Percentiles rank a stretch among this genome's conserved stretches.
Evolutionary conservation across 108 stramenopile species (phyloP).

Genomic region (Cyclotella kingstonii): DNA sequence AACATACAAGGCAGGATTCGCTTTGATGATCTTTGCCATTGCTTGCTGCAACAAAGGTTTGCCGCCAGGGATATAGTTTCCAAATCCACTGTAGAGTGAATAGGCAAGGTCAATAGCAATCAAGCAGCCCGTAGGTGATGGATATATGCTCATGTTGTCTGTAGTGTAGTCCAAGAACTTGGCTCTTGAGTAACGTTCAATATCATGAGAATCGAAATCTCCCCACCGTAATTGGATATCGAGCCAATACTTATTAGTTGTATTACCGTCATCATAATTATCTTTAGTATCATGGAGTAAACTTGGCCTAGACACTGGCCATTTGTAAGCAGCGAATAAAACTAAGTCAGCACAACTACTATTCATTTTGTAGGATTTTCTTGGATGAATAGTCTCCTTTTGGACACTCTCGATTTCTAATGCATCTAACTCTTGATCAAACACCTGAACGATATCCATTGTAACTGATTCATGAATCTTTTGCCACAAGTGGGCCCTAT

Average conservation of each 20-base stretch:
- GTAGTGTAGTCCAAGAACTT: constrained; percentile 99
- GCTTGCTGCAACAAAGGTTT: constrained; percentile 98
- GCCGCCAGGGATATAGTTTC: constrained; percentile 97
- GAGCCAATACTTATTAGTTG: constrained; percentile 98
- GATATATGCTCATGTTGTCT: constrained; percentile 99
- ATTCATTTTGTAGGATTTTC: constrained; percentile 99
- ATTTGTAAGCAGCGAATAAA: constrained; percentile 98
- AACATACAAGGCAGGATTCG: constrained; percentile 99
- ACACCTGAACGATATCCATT: constrained; percentile 98
- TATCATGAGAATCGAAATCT: constrained; percentile 99
- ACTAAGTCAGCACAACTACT: constrained; percentile 98
- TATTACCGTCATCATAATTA: constrained; percentile 90
- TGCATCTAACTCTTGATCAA: constrained; percentile 98
- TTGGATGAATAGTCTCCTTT: constrained; percentile 99
- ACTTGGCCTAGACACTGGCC: constrained; percentile 96
- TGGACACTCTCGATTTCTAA: constrained; percentile 98
- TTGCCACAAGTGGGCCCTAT: constrained; percentile 98
- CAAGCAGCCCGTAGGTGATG: constrained; percentile 97
- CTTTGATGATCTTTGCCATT: constrained; percentile 99
- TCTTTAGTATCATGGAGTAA: constrained; percentile 97
- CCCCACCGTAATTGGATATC: constrained; percentile 99
- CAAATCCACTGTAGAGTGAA: constrained; percentile 96
- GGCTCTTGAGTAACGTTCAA: constrained; percentile 96
- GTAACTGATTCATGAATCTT: constrained; percentile 99
- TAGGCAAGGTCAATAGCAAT: constrained; percentile 96